A percentile compares a stretch with the other conserved stretches of the same genome.
Evolutionary conservation across 2,329 filamentous ascomycete species (phyloP).

Genomic region (Purpureocillium lavendulum): DNA sequence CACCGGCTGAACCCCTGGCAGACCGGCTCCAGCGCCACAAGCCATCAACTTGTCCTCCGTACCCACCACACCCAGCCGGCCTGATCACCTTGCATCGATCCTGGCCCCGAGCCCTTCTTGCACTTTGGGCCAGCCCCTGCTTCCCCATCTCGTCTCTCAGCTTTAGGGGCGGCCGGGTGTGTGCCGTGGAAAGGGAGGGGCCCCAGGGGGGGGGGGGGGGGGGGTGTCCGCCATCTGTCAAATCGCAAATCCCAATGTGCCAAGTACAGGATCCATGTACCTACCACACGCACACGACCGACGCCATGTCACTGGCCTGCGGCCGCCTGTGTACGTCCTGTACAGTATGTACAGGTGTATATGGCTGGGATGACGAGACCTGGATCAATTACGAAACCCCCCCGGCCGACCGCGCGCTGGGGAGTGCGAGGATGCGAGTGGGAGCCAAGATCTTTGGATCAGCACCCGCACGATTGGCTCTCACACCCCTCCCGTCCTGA

Average conservation of each 20-base stretch:
- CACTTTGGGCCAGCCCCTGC: conserved; percentile 1
- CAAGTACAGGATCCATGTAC: too few species aligned
- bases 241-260: conserved; percentile 3
- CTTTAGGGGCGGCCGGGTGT: background rate
- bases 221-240: background rate
- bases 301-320: too few species aligned
- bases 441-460: conserved; percentile 19
- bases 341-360: background rate
- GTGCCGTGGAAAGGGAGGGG: background rate
- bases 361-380: conserved; percentile 15
- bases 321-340: too few species aligned
- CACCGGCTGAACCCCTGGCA: conserved; percentile 5
- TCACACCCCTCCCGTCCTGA: background rate
- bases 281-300: too few species aligned
- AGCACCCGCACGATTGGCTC: conserved; percentile 23
- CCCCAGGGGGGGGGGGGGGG: background rate
- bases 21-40: conserved; percentile 3
- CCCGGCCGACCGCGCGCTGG: too few species aligned
- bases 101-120: background rate
- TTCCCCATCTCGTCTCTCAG: conserved; percentile 2
- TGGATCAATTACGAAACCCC: conserved; percentile 10
- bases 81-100: conserved; percentile 5
- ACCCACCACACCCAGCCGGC: conserved; percentile 4
- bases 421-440: conserved; percentile 5
- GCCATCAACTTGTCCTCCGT: background rate